Percentiles rank a stretch among this genome's conserved stretches.
These are phyloP conservation scores for Cardiospermum halicacabum DNA, from an alignment of 345 rosid genomes.

Conservation along the genomic window DNA sequence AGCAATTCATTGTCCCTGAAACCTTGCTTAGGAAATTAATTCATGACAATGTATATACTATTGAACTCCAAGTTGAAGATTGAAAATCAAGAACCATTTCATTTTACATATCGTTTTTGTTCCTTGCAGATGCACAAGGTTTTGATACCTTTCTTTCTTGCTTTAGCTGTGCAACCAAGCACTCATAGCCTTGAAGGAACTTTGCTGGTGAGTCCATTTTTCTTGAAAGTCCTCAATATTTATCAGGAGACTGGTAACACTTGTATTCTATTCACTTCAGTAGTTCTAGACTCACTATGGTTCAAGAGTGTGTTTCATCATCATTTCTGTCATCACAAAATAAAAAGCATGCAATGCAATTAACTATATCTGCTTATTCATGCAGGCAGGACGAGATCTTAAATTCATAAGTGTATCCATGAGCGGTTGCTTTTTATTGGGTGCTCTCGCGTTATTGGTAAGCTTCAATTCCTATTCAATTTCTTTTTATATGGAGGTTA, in stretches of 20 bases:
- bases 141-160: slow-evolving; percentile 60
- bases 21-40: not conserved
- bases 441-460: slow-evolving; percentile 57
- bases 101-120: not conserved
- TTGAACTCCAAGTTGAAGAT: no score
- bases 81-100: not conserved
- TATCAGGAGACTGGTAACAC: not conserved
- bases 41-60: no score
- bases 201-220: slow-evolving; percentile 48
- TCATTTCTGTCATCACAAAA: not conserved
- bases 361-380: slow-evolving; percentile 4
- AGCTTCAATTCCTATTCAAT: not conserved
- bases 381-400: slow-evolving; percentile 86
- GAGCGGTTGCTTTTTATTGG: slow-evolving; percentile 61
- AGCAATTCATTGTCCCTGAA: not conserved
- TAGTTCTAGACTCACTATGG: not conserved
- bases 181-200: slow-evolving; percentile 87
- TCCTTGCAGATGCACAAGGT: slow-evolving; percentile 81
- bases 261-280: not conserved
- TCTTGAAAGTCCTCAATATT: not conserved
- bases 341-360: not conserved
- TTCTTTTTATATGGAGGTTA: not conserved
- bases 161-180: slow-evolving; percentile 58
- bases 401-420: slow-evolving; percentile 62
- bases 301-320: no score